These are phyloP conservation scores for Balansia obtecta DNA, from an alignment of 2,329 filamentous ascomycete genomes.

Conservation along the genomic window DNA sequence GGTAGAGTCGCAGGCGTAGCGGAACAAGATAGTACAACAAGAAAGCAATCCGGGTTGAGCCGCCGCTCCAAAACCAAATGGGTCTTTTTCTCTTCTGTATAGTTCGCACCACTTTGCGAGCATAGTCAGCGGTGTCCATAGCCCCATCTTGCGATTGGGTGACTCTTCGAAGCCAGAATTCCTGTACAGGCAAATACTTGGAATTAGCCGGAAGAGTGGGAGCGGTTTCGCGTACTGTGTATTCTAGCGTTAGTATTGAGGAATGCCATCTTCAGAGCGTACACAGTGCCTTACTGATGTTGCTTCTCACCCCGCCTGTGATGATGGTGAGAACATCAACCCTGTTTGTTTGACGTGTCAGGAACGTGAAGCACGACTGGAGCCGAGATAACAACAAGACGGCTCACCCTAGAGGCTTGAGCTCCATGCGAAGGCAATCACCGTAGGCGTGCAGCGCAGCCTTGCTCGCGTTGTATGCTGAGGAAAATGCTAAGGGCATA, in stretches of 20 bases:
- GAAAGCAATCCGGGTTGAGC: conserved; percentile 8
- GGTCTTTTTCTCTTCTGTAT: conserved; percentile 8
- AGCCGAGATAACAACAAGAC: too few relatives aligned
- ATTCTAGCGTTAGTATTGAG: neutral
- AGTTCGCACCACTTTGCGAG: conserved; percentile 7
- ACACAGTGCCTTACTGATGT: conserved; percentile 6
- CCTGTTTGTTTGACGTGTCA: neutral
- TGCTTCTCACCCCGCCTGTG: conserved; percentile 9
- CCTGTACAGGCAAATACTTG: conserved; percentile 5
- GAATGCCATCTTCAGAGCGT: too few relatives aligned
- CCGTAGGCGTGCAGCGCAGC: conserved; percentile 13
- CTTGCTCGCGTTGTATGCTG: conserved; percentile 13
- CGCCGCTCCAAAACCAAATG: conserved; percentile 10
- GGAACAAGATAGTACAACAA: conserved; percentile 12
- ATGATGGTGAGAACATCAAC: conserved; percentile 10
- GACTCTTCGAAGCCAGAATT: conserved; percentile 8
- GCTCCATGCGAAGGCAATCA: conserved; percentile 11
- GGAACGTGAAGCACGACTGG: neutral
- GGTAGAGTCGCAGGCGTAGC: neutral
- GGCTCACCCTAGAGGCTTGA: conserved; percentile 11
- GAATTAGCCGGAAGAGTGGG: conserved; percentile 7
- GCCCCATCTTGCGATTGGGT: conserved; percentile 3
- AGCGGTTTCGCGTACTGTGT: conserved; percentile 7
- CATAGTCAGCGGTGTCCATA: conserved; percentile 9
- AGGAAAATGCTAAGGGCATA: conserved; percentile 9